Evolutionary conservation across 2,329 filamentous ascomycete genomes (phyloP).

Genomic region (Trichoderma koningiopsis): DNA sequence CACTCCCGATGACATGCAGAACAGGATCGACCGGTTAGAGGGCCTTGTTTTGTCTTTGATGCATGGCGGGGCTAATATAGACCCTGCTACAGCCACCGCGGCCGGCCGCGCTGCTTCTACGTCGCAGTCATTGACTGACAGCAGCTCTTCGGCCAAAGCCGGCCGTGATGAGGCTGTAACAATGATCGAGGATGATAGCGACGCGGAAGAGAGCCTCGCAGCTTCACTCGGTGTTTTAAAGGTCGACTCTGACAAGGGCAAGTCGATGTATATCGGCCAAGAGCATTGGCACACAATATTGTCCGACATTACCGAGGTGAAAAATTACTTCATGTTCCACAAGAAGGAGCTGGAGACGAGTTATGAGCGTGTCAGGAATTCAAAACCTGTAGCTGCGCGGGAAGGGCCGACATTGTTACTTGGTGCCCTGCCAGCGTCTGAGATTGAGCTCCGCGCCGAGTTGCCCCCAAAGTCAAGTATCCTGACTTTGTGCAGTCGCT

Average conservation of each 20-base stretch:
- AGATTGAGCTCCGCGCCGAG: slow-evolving; percentile 74
- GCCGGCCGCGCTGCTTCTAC: slow-evolving; percentile 39
- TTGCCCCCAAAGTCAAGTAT: slow-evolving; percentile 81
- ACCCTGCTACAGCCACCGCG: slow-evolving; percentile 43
- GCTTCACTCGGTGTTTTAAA: slow-evolving; percentile 81
- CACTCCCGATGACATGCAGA: slow-evolving; percentile 94
- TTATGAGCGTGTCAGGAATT: slow-evolving; percentile 71
- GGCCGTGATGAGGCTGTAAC: slow-evolving; percentile 59
- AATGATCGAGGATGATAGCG: slow-evolving; percentile 63
- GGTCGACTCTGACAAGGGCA: slow-evolving; percentile 74
- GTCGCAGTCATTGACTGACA: slow-evolving; percentile 46
- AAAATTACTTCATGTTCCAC: slow-evolving; percentile 82
- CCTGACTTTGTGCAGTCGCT: slow-evolving; percentile 82
- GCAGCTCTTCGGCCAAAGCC: slow-evolving; percentile 50
- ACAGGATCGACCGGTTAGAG: slow-evolving; percentile 93
- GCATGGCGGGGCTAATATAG: slow-evolving; percentile 72
- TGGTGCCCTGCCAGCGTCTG: slow-evolving; percentile 70
- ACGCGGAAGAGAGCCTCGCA: slow-evolving; percentile 68
- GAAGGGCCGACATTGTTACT: slow-evolving; percentile 79
- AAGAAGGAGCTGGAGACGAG: slow-evolving; percentile 88
- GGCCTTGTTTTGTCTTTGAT: slow-evolving; percentile 89
- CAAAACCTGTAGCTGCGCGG: slow-evolving; percentile 60
- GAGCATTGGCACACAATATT: slow-evolving; percentile 83
- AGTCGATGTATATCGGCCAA: slow-evolving; percentile 79
- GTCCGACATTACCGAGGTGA: slow-evolving; percentile 86